Base-by-base conservation (phyloP, 2,329 filamentous ascomycete species). In the Talaromyces rugulosus region DNA sequence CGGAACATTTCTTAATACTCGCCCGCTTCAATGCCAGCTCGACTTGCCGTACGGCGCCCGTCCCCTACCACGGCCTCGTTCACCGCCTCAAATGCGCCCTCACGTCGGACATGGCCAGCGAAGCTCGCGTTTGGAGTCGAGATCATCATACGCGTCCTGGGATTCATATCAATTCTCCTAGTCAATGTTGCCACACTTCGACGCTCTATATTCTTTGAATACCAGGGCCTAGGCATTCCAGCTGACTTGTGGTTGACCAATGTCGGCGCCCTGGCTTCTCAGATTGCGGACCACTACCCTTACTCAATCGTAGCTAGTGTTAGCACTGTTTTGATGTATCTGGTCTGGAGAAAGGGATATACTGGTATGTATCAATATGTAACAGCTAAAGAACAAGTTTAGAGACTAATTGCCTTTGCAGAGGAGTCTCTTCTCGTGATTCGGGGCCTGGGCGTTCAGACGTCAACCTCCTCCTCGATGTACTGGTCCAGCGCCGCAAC, bases 21-120 rank as follows among this genome's bases (percentile, higher is more conserved):
- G 18, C 30, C 33, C 52, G 18, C 47, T 63, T 72, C 67, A 57
- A 90, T 91, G 88, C 82, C 90, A 66, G 84, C 83, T 50, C 85
- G 71, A 62, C 73, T 78, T 33, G 71, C 69, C 51, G 64, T 73
- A 51, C 71, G 73, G 59, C 75, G 75, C 64, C 90, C 91, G 56
- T 93, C 95, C 28, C 89, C 91, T 54, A 96, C 92, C 2, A 96
- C 95, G n/a, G 88, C 91, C 73, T 89, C 91, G 67, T 98, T 94
- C 82, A 96, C 90, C 33, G 91, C 97, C 61, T 95, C 93, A 40
- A 97, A 93, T 62, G 86, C 87, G 52, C 86, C 90, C 12, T 71
- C 75, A 12, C 77, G 76, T 40, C 74, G 74, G 9, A 83, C 79
- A 16, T 69, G 83, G 34, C 70, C 80, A 14, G 77, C 82, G 12